Evolutionary conservation across 495 filamentous ascomycete species (phyloP).

Genomic region (Xylaria castorea): DNA sequence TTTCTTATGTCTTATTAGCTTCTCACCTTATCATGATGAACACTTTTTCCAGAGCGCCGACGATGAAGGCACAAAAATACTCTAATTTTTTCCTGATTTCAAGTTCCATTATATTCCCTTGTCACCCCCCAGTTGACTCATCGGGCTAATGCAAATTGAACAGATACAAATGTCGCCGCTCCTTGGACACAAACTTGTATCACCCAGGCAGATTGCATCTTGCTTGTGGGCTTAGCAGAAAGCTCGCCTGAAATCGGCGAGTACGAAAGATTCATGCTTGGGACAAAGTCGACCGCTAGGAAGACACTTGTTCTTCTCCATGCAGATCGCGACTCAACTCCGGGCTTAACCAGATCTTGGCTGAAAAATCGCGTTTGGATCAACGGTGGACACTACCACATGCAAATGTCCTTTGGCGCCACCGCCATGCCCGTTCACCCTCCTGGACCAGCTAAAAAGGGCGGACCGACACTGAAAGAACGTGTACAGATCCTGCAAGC

Average conservation of each 20-base stretch:
- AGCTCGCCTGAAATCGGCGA: slow-evolving; percentile 89
- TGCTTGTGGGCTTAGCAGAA: slow-evolving; percentile 91
- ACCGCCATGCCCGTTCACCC: slow-evolving; percentile 78
- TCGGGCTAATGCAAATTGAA: slow-evolving; percentile 31
- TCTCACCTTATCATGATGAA: slow-evolving; percentile 50
- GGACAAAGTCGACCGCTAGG: slow-evolving; percentile 94
- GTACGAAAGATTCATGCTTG: slow-evolving; percentile 92
- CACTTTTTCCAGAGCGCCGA: slow-evolving; percentile 50
- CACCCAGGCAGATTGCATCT: slow-evolving; percentile 91
- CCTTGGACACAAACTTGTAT: slow-evolving; percentile 99
- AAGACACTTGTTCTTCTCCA: slow-evolving; percentile 96
- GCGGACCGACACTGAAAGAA: slow-evolving; percentile 87
- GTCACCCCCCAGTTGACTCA: not conserved
- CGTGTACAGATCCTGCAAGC: slow-evolving; percentile 93
- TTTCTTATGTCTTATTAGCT: slow-evolving; percentile 1
- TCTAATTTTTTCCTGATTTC: slow-evolving; percentile 58
- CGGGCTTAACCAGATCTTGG: slow-evolving; percentile 87
- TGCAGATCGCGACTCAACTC: slow-evolving; percentile 83
- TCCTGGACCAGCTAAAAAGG: slow-evolving; percentile 66
- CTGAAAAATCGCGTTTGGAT: slow-evolving; percentile 95
- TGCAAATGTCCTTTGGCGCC: slow-evolving; percentile 92
- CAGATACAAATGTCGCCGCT: slow-evolving; percentile 88
- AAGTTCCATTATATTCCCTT: slow-evolving; percentile 18
- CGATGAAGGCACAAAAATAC: slow-evolving; percentile 48
- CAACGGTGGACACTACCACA: slow-evolving; percentile 97